phyloP scores from a whole-genome alignment of 2,329 filamentous ascomycete species.

The Drechslerella coelobrocha region DNA sequence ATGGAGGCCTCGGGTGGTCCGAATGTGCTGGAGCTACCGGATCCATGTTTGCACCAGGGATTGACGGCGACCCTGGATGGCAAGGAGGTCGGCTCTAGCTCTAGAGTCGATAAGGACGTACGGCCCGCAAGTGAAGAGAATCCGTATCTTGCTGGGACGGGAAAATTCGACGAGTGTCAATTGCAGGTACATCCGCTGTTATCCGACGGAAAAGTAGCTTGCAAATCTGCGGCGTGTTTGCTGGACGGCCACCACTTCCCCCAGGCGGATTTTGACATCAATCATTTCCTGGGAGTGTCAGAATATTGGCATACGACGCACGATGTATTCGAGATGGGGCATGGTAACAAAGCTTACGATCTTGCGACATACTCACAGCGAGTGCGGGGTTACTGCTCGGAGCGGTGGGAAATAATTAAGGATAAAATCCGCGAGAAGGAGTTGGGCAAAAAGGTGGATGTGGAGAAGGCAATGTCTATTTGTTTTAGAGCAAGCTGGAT shows the following conservation, averaged over 20 bases:
- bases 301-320: constrained; percentile 99
- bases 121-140: constrained; percentile 58
- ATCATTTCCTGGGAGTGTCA: constrained; percentile 96
- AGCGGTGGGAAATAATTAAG: constrained; percentile 80
- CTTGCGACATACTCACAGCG: constrained; percentile 85
- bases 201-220: constrained; percentile 82
- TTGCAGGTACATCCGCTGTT: constrained; percentile 81
- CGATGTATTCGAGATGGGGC: constrained; percentile 81
- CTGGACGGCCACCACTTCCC: constrained; percentile 91
- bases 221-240: constrained; percentile 81
- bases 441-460: constrained; percentile 77
- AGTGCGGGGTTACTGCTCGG: constrained; percentile 83
- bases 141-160: constrained; percentile 77
- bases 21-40: constrained; percentile 73
- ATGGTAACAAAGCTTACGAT: constrained; percentile 82
- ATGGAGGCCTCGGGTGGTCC: constrained; percentile 69
- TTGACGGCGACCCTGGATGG: constrained; percentile 78
- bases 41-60: constrained; percentile 86
- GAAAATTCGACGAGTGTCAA: constrained; percentile 84
- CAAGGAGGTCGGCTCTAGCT: constrained; percentile 59
- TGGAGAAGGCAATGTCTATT: constrained; percentile 78
- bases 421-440: constrained; percentile 69
- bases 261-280: constrained; percentile 94
- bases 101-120: constrained; percentile 42
- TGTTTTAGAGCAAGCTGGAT: constrained; percentile 99